Evolutionary conservation across 768 basidiomycete species (phyloP), one percentile per base, ranked within the genome.

Genomic region (Russula olivacea): DNA sequence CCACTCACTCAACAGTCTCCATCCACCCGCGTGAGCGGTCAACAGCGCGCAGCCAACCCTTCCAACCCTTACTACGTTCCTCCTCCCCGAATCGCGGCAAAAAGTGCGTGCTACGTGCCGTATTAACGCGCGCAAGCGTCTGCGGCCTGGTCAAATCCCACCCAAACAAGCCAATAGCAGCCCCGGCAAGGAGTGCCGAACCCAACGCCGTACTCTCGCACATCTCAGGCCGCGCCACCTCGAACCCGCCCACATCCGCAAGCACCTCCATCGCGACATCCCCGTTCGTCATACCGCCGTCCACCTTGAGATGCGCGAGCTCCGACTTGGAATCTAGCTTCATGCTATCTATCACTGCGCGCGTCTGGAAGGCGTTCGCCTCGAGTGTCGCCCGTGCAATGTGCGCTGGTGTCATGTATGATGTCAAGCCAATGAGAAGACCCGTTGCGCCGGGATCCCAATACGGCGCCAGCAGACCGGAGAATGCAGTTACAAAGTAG

Each of bases 221-320:
- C 97, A 99, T 99, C 71, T 92, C 87, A 12, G 96, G 97, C 59
- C 97, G 81, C 62, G 95, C 78, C 66, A 99, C 91, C 32, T 84
- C 85, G 75, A 97, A 95, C 15, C 95, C 96, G 34, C 94, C 93
- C 48, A 96, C 78, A 72, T 97, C 89, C 4, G 91, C 91, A 63
- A 95, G 80, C 52, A 95, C 77, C 69, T 82, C 79, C 93, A 96
- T 92, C 61, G 87, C 90, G 32, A 90, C 74, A 71, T 96, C 92
- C 38, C 91, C 91, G 67, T 95, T 96, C 12, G 94, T 97, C 89
- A 97, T 95, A 17, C 94, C 93, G n/a, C 97, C 97, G 73, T 98
- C 97, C 40, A 99, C 96, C 73, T 89, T 95, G 66, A 99, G 84
- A 68, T 89, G 82, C 71, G 88, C 86, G 58, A 97, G 80, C 52